These are phyloP conservation scores for Solanum tarapatanum DNA, from an alignment of 257 asterid genomes.

Conservation along the genomic window DNA sequence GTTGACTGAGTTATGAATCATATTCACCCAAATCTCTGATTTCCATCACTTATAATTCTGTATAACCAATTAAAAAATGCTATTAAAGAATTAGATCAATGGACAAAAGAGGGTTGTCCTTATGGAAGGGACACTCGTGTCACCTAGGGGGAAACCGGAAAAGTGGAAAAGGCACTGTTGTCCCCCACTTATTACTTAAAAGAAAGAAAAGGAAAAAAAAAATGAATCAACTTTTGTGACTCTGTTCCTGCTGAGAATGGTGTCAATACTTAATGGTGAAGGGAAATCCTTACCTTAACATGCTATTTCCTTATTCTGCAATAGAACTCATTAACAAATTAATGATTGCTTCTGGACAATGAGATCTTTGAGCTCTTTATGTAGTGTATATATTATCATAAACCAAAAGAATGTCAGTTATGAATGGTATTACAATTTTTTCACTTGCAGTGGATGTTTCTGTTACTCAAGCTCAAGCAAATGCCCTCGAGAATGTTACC, in stretches of 20 bases:
- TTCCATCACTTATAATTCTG: background rate
- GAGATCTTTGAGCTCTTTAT: background rate
- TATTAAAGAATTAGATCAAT: background rate
- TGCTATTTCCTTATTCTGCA: background rate
- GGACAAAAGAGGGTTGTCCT: background rate
- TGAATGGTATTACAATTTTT: background rate
- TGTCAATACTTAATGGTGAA: background rate
- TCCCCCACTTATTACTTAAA: background rate
- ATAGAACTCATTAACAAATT: background rate
- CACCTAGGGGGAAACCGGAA: background rate
- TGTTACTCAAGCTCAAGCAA: constrained; percentile 26
- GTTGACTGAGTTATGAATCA: background rate
- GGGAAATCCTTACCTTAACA: background rate
- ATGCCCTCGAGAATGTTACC: constrained; percentile 1
- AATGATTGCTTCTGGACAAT: background rate
- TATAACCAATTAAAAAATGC: background rate
- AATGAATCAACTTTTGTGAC: background rate
- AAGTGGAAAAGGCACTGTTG: background rate
- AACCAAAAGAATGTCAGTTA: background rate
- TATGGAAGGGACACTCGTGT: background rate
- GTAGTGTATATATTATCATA: background rate
- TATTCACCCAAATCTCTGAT: background rate
- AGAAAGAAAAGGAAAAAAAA: background rate
- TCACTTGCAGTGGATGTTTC: constrained; percentile 23
- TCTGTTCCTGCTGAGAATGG: background rate